Evolutionary conservation across 2,329 filamentous ascomycete species (phyloP).

Genomic region (Stagonosporopsis rhizophila): DNA sequence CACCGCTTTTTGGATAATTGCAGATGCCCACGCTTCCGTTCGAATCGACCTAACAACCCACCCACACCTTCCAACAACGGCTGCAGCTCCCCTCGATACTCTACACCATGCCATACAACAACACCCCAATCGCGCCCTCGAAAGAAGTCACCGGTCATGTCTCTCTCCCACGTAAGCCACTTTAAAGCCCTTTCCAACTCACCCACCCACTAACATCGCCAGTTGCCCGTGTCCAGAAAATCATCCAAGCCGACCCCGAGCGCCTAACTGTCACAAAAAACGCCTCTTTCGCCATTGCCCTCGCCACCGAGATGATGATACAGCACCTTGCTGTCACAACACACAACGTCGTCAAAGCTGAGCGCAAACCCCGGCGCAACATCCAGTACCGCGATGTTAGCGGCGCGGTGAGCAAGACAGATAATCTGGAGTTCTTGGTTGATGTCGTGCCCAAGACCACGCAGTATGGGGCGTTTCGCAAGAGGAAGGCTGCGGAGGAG

Average conservation of each 20-base stretch:
- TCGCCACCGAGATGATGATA: constrained; percentile 95
- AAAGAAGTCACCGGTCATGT: constrained; percentile 86
- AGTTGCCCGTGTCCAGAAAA: constrained; percentile 97
- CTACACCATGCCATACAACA: constrained; percentile 83
- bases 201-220: constrained; percentile 18
- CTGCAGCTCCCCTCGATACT: constrained; percentile 5
- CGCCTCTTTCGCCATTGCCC: constrained; percentile 89
- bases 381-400: constrained; percentile 96
- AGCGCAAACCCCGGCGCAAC: constrained; percentile 89
- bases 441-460: constrained; percentile 90
- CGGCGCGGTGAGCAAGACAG: constrained; percentile 82
- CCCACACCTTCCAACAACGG: not conserved
- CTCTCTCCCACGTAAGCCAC: constrained; percentile 77
- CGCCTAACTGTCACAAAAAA: constrained; percentile 89
- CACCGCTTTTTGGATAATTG: constrained; percentile 1
- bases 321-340: constrained; percentile 87
- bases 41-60: not conserved
- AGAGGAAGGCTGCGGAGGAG: constrained; percentile 53
- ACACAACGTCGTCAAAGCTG: constrained; percentile 86
- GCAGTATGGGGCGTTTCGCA: constrained; percentile 80
- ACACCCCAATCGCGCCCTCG: constrained; percentile 77
- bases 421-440: constrained; percentile 92
- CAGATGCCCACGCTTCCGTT: not conserved
- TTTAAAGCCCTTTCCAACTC: not conserved
- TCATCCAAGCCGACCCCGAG: constrained; percentile 80